Evolutionary conservation across 2,329 filamentous ascomycete species (phyloP).

Genomic region (Raffaelea deltoideospora): DNA sequence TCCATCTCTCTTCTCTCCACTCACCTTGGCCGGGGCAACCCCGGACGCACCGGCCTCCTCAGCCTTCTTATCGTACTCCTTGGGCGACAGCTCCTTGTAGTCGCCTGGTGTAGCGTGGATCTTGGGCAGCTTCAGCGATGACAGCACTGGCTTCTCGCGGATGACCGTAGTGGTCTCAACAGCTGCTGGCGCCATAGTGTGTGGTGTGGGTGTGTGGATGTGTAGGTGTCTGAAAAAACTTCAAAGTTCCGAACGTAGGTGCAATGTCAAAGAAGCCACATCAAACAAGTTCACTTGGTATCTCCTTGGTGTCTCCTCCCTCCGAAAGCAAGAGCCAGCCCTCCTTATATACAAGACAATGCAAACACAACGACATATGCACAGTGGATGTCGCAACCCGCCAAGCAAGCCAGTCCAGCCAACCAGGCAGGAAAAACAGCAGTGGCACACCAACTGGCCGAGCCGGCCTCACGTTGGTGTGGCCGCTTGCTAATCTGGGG

Average conservation of each 20-base stretch:
- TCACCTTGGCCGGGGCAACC: slow-evolving; percentile 9
- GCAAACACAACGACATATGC: background rate
- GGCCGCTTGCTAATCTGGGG: too few species aligned
- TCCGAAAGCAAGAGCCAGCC: too few species aligned
- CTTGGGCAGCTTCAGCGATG: slow-evolving; percentile 15
- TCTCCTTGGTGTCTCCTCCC: too few species aligned
- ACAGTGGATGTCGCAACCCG: background rate
- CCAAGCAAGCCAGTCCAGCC: too few species aligned
- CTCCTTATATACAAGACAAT: too few species aligned
- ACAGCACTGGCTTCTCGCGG: slow-evolving; percentile 5
- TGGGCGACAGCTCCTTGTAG: slow-evolving; percentile 11
- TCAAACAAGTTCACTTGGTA: too few species aligned
- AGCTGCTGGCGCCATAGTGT: slow-evolving; percentile 7
- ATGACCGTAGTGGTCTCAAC: slow-evolving; percentile 10
- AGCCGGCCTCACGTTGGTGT: too few species aligned
- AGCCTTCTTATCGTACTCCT: slow-evolving; percentile 6
- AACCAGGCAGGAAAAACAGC: too few species aligned
- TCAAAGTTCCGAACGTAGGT: too few species aligned
- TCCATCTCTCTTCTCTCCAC: too few species aligned
- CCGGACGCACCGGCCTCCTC: slow-evolving; percentile 9
- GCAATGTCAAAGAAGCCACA: slow-evolving; percentile 11
- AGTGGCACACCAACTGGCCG: too few species aligned
- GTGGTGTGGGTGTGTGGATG: slow-evolving; percentile 1
- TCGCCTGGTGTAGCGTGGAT: slow-evolving; percentile 19
- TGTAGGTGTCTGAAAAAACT: too few species aligned